Percentiles rank a stretch among this genome's conserved stretches.
Conservation (phyloP, 306 rosid genomes). For the Macrotyloma uniflorum region DNA sequence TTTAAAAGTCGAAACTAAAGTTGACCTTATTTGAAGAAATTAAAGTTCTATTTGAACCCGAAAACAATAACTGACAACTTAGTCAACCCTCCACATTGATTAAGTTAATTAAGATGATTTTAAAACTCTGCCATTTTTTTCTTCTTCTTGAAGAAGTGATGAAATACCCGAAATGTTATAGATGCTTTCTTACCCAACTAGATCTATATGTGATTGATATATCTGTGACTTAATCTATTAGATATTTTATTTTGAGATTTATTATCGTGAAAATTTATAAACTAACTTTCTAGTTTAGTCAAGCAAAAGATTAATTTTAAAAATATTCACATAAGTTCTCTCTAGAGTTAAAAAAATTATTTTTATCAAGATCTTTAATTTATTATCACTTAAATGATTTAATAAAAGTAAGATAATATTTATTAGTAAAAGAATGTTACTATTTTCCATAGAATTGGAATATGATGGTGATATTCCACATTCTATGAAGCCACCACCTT, state of each 20-base stretch:
- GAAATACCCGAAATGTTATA: neutral
- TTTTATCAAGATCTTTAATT: too few species aligned
- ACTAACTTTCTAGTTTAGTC: too few species aligned
- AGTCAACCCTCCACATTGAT: too few species aligned
- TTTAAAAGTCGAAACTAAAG: neutral
- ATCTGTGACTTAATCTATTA: neutral
- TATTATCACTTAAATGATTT: too few species aligned
- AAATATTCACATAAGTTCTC: too few species aligned
- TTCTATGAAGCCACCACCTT: slow-evolving; percentile 5
- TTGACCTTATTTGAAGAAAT: neutral
- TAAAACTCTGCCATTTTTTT: neutral
- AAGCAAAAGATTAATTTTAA: too few species aligned
- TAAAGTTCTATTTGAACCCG: neutral
- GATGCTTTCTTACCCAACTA: neutral
- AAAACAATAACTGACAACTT: neutral
- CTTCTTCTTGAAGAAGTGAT: neutral
- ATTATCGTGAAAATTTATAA: too few species aligned
- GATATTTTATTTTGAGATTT: too few species aligned
- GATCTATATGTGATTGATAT: neutral
- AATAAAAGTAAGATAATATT: too few species aligned
- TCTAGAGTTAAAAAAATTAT: too few species aligned
- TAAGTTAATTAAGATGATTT: slow-evolving; percentile 10
- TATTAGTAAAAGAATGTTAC: too few species aligned
- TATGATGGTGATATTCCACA: neutral
- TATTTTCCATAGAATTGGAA: neutral